A percentile compares a stretch with the other conserved stretches of the same genome.
Evolutionary conservation across 1,284 basidiomycete species (phyloP).

Genomic region (Heterobasidion parviporum): DNA sequence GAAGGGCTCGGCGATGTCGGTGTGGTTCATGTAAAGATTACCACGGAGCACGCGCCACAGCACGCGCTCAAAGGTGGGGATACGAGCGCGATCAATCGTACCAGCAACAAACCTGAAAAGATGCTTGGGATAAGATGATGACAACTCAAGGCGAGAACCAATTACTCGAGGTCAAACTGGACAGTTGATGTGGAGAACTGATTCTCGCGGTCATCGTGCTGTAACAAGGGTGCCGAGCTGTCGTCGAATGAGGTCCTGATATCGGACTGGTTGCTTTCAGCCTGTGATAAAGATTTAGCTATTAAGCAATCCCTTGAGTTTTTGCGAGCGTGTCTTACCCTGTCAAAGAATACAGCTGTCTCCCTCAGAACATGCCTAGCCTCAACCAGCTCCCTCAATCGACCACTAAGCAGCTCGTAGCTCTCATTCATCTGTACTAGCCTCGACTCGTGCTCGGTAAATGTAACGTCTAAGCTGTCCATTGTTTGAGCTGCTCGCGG

Average conservation of each 20-base stretch:
- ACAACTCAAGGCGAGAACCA: conserved; percentile 16
- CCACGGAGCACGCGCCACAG: conserved; percentile 97
- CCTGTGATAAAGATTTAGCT: conserved; percentile 36
- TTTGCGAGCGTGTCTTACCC: conserved; percentile 36
- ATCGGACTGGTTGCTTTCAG: conserved; percentile 72
- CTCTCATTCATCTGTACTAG: conserved; percentile 77
- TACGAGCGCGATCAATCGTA: conserved; percentile 88
- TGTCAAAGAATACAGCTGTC: conserved; percentile 95
- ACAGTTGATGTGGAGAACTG: conserved; percentile 44
- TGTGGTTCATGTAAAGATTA: conserved; percentile 99
- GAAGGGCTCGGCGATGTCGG: conserved; percentile 92
- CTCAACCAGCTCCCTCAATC: conserved; percentile 86
- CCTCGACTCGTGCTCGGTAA: no score
- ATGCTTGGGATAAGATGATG: not conserved
- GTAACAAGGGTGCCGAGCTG: conserved; percentile 83
- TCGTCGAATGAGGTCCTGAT: conserved; percentile 91
- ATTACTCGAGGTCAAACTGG: conserved; percentile 82
- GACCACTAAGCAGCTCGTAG: conserved; percentile 85
- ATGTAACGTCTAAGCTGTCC: no score
- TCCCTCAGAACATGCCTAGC: conserved; percentile 90
- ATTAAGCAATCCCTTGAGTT: not conserved
- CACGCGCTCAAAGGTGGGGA: conserved; percentile 94
- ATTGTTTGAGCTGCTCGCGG: no score
- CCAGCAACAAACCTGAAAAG: conserved; percentile 81
- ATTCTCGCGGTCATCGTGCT: conserved; percentile 81